These are phyloP conservation scores for Globisporangium nagaii DNA, from an alignment of 352 stramenopile species.

Conservation along the genomic window DNA sequence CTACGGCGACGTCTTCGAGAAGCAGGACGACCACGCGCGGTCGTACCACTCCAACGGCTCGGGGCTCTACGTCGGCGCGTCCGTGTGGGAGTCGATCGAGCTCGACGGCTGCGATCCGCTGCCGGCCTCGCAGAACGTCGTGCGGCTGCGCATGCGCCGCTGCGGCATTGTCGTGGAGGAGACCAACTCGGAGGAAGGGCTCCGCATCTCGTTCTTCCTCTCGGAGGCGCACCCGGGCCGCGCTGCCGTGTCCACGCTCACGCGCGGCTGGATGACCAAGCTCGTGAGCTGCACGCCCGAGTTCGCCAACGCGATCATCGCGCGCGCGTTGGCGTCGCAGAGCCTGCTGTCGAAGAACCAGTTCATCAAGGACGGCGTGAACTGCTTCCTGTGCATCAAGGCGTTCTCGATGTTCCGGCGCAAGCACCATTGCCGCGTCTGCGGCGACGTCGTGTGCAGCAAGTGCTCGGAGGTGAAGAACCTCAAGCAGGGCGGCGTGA, in stretches of 20 bases:
- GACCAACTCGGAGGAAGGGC: constrained; percentile 36
- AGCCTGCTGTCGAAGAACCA: constrained; percentile 67
- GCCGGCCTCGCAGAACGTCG: constrained; percentile 71
- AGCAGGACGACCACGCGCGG: constrained; percentile 49
- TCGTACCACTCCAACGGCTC: constrained; percentile 55
- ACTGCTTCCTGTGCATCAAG: constrained; percentile 72
- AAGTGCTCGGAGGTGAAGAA: constrained; percentile 81
- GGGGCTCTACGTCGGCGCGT: constrained; percentile 66
- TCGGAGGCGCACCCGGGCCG: constrained; percentile 72
- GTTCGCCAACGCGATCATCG: constrained; percentile 61
- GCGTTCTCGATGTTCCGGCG: constrained; percentile 69
- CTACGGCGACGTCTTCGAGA: constrained; percentile 77
- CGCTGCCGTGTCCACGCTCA: constrained; percentile 63
- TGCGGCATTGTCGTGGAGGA: constrained; percentile 81
- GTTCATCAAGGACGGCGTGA: constrained; percentile 70
- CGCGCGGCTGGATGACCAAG: constrained; percentile 80
- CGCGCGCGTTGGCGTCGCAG: constrained; percentile 52
- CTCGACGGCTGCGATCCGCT: constrained; percentile 70
- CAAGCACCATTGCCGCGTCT: constrained; percentile 84
- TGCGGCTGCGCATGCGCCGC: constrained; percentile 70
- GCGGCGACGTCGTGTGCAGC: constrained; percentile 79
- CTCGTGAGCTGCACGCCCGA: constrained; percentile 66
- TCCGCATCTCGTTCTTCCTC: constrained; percentile 70
- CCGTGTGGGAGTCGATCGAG: constrained; percentile 84
- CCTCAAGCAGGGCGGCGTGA: constrained; percentile 52